Percentiles rank a stretch among this genome's conserved stretches.
These are phyloP conservation scores for Hypoxylon sp. DNA, from an alignment of 2,329 filamentous ascomycete species.

Conservation along the genomic window DNA sequence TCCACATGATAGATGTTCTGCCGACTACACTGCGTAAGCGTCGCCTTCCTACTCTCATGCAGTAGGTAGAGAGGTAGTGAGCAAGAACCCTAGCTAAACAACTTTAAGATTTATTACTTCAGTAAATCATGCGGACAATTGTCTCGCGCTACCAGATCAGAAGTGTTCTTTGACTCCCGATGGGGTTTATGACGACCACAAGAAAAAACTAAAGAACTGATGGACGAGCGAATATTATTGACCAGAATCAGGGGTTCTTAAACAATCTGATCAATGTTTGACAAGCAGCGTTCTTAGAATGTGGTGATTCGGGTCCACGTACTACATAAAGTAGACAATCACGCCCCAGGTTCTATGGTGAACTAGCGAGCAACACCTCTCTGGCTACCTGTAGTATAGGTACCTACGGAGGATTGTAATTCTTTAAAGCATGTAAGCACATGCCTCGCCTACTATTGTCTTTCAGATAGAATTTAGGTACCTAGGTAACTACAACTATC, in stretches of 20 bases:
- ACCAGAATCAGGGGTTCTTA: background rate
- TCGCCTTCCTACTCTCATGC: background rate
- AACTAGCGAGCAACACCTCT: too few species aligned
- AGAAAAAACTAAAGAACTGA: background rate
- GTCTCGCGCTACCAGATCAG: background rate
- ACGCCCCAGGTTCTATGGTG: too few species aligned
- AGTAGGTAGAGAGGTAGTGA: background rate
- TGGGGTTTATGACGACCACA: background rate
- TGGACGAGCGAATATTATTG: background rate
- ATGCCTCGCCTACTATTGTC: too few species aligned
- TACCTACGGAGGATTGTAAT: too few species aligned
- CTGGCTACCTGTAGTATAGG: too few species aligned
- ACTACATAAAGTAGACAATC: too few species aligned
- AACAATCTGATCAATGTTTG: background rate
- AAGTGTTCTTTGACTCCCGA: background rate
- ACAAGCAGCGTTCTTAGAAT: background rate
- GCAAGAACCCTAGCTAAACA: background rate
- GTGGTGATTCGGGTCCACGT: background rate
- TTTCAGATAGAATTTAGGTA: too few species aligned
- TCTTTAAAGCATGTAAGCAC: too few species aligned
- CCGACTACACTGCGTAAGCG: background rate
- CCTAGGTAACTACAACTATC: too few species aligned
- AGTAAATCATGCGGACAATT: background rate
- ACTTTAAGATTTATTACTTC: background rate
- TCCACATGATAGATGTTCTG: background rate